Evolutionary conservation across 208 protist species (phyloP).

Genomic region (Leishmania lainsoni): DNA sequence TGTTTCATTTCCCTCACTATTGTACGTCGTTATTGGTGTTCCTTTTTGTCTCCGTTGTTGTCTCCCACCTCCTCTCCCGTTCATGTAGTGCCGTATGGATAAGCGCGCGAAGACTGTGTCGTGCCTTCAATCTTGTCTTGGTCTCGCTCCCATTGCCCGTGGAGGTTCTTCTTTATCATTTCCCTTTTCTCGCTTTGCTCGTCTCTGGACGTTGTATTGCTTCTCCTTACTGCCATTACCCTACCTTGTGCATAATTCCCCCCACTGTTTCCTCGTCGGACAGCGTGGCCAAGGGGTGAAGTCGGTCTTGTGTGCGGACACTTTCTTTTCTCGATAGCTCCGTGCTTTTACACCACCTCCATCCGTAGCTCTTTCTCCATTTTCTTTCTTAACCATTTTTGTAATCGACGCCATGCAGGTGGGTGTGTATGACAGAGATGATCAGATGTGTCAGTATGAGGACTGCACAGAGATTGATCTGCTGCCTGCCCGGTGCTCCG

Average conservation of each 20-base stretch:
- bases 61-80: neutral
- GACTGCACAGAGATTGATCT: constrained; percentile 79
- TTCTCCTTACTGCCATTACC: neutral
- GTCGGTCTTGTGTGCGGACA: neutral
- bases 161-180: neutral
- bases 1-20: constrained; percentile 6
- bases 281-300: neutral
- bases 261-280: neutral
- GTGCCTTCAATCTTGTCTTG: neutral
- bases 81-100: neutral
- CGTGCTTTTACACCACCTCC: neutral
- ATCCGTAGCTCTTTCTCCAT: neutral
- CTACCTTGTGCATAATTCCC: neutral
- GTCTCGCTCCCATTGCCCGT: neutral
- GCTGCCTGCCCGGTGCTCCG: constrained; percentile 61
- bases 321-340: neutral
- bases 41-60: neutral
- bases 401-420: constrained; percentile 72
- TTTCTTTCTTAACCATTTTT: neutral
- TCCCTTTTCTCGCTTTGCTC: neutral
- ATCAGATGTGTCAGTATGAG: constrained; percentile 61
- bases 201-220: neutral
- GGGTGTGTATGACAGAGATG: constrained; percentile 75
- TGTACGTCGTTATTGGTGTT: neutral
- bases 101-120: neutral